phyloP scores from a whole-genome alignment of 768 basidiomycete species.

The Tricholoma furcatifolium region DNA sequence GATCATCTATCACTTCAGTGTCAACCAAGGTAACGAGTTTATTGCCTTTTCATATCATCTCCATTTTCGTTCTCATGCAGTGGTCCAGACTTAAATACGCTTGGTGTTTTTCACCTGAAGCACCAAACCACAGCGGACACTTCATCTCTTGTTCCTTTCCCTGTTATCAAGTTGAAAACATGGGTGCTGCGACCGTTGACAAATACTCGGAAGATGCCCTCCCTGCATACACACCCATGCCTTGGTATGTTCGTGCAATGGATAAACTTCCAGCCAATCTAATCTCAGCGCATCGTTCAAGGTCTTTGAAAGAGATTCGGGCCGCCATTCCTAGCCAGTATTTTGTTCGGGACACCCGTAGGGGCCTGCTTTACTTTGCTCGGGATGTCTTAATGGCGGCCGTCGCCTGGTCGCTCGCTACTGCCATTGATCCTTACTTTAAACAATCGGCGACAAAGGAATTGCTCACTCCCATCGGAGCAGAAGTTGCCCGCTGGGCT shows the following conservation, averaged over 20 bases:
- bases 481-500: constrained; percentile 38
- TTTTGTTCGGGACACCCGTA: constrained; percentile 41
- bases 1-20: neutral
- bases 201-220: constrained; percentile 39
- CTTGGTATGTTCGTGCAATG: constrained; percentile 35
- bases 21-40: neutral
- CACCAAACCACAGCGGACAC: neutral
- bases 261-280: neutral
- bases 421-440: constrained; percentile 44
- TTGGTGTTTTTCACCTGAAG: neutral
- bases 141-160: neutral
- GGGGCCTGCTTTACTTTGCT: constrained; percentile 40
- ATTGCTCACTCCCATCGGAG: constrained; percentile 32
- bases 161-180: constrained; percentile 7
- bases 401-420: constrained; percentile 40
- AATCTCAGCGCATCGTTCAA: constrained; percentile 12
- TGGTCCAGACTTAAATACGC: constrained; percentile 4
- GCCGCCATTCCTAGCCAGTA: constrained; percentile 45
- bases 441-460: constrained; percentile 18
- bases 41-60: neutral
- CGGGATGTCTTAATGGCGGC: constrained; percentile 47
- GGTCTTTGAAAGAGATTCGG: constrained; percentile 51
- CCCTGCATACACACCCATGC: constrained; percentile 44
- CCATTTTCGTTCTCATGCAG: neutral
- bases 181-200: constrained; percentile 10